phyloP scores from a whole-genome alignment of 2,329 filamentous ascomycete genomes.

The Stylonectria norvegica region DNA sequence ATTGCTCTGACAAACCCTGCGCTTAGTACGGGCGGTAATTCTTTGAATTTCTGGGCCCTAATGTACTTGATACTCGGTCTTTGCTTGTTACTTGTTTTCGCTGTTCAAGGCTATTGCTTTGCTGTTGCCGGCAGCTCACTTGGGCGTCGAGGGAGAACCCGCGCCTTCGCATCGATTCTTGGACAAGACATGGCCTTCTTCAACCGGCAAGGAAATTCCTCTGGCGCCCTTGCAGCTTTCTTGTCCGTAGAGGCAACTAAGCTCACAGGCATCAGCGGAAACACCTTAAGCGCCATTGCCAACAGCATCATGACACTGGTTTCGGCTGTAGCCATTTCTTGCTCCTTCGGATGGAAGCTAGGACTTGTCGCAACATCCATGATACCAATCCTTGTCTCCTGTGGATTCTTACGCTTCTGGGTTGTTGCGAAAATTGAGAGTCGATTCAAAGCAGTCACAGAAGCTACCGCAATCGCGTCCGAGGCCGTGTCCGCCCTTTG shows the following conservation, averaged over 20 bases:
- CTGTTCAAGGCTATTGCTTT: no score
- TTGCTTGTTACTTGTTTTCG: no score
- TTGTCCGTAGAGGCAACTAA: slow-evolving; percentile 13
- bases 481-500: slow-evolving; percentile 13
- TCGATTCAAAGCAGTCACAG: slow-evolving; percentile 2
- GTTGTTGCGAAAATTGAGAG: slow-evolving; percentile 25
- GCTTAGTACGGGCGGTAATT: no score
- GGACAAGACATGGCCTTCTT: slow-evolving; percentile 39
- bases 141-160: slow-evolving; percentile 3
- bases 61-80: no score
- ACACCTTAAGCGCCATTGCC: slow-evolving; percentile 10
- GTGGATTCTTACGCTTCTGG: slow-evolving; percentile 36
- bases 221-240: slow-evolving; percentile 22
- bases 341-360: slow-evolving; percentile 41
- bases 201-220: slow-evolving; percentile 17
- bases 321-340: slow-evolving; percentile 4
- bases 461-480: slow-evolving; percentile 2
- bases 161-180: slow-evolving; percentile 20
- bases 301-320: slow-evolving; percentile 4
- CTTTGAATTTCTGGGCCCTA: no score
- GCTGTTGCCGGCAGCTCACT: no score
- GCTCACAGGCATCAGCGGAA: slow-evolving; percentile 10
- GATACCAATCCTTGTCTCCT: slow-evolving; percentile 38
- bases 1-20: no score
- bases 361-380: slow-evolving; percentile 41